Percentiles rank a stretch among this genome's conserved stretches.
These are phyloP conservation scores for Uncinocarpus reesii DNA, from an alignment of 2,329 filamentous ascomycete species.

Conservation along the genomic window DNA sequence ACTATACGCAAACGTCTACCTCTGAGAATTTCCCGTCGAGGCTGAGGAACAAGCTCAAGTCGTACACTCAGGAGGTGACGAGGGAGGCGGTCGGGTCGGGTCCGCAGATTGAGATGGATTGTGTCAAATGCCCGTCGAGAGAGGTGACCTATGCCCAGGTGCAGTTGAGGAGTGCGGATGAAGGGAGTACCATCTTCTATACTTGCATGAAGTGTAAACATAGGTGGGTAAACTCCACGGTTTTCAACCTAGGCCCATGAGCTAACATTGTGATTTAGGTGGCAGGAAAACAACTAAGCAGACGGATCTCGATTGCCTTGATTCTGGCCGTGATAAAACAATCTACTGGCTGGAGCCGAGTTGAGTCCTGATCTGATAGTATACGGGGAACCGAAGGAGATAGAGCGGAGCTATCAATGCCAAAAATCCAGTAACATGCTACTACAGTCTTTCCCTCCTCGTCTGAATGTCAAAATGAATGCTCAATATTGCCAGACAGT, in stretches of 20 bases:
- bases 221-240: constrained; percentile 12
- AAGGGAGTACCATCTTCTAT: constrained; percentile 81
- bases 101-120: constrained; percentile 15
- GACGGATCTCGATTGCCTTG: no score
- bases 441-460: no score
- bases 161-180: constrained; percentile 77
- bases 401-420: no score
- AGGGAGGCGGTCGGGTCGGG: constrained; percentile 1
- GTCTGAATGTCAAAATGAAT: no score
- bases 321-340: no score
- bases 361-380: no score
- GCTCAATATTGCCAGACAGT: no score
- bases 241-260: background rate
- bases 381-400: no score
- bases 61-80: background rate
- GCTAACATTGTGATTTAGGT: background rate
- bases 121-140: constrained; percentile 17
- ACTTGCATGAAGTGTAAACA: constrained; percentile 44
- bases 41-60: background rate
- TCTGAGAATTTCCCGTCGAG: background rate
- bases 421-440: no score
- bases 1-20: background rate
- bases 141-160: constrained; percentile 18
- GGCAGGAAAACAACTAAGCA: background rate
- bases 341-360: no score